phyloP scores from a whole-genome alignment of 1,284 basidiomycete species.

The Fomitiporia mediterranea region DNA sequence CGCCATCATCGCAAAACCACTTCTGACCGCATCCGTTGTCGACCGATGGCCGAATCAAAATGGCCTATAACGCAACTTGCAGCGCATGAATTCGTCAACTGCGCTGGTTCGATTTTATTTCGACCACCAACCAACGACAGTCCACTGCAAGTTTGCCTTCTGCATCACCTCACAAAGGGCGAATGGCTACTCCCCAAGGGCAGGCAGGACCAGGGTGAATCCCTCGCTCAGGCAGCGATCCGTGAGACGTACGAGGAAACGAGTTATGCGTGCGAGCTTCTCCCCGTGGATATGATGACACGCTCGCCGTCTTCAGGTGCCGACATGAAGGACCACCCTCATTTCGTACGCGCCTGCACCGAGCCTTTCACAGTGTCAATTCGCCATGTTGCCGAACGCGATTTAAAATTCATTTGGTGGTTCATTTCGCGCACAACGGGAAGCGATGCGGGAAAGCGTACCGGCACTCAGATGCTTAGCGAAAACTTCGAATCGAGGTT shows the following conservation, averaged over 20 bases:
- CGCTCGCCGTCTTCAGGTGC: constrained; percentile 17
- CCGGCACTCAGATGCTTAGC: constrained; percentile 18
- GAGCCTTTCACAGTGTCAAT: constrained; percentile 21
- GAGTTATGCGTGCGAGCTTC: constrained; percentile 45
- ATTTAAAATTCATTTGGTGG: constrained; percentile 22
- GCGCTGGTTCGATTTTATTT: constrained; percentile 15
- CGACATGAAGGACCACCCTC: constrained; percentile 15
- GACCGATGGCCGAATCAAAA: constrained; percentile 8
- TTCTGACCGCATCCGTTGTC: neutral
- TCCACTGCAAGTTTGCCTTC: constrained; percentile 16
- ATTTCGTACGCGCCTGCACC: constrained; percentile 13
- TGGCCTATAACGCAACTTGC: constrained; percentile 14
- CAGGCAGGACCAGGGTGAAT: constrained; percentile 52
- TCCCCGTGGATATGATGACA: constrained; percentile 39
- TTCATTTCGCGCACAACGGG: constrained; percentile 12
- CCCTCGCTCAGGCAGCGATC: constrained; percentile 41
- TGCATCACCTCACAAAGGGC: constrained; percentile 22
- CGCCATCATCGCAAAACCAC: neutral
- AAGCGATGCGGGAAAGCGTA: constrained; percentile 6
- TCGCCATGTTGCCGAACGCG: constrained; percentile 15
- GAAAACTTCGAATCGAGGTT: constrained; percentile 22
- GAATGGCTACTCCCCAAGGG: constrained; percentile 55
- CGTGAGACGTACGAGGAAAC: constrained; percentile 60
- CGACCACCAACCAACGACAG: constrained; percentile 2
- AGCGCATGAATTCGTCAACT: constrained; percentile 19